A percentile compares a stretch with the other conserved stretches of the same genome.
phyloP scores from a whole-genome alignment of 202 grass and related monocot species.

The Zoysia matrella region DNA sequence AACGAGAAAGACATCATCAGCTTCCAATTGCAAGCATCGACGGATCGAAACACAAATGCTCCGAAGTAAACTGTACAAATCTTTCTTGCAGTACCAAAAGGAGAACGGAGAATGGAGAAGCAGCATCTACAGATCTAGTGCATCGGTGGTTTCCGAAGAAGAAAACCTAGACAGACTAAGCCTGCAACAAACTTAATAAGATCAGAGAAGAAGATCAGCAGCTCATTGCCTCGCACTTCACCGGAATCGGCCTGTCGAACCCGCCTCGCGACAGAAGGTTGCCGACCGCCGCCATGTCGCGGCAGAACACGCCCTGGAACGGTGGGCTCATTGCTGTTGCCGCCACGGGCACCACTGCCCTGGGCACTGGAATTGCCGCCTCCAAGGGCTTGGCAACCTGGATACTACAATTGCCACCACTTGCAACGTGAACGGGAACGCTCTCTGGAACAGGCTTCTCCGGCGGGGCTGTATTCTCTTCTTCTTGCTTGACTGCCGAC shows the following conservation, averaged over 20 bases:
- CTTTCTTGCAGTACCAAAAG: not conserved
- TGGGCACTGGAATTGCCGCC: not conserved
- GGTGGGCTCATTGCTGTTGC: slow-evolving; percentile 26
- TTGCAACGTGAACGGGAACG: not conserved
- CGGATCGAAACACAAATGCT: too few relatives aligned
- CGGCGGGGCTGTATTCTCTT: not conserved
- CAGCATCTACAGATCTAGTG: not conserved
- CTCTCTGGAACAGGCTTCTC: not conserved
- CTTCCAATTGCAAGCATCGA: too few relatives aligned
- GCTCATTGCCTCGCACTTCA: slow-evolving; percentile 84
- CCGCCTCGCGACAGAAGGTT: slow-evolving; percentile 57
- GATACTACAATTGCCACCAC: too few relatives aligned
- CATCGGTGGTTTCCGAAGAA: not conserved
- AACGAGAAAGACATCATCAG: too few relatives aligned
- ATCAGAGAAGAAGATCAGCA: slow-evolving; percentile 48
- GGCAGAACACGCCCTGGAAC: slow-evolving; percentile 91
- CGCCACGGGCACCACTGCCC: not conserved
- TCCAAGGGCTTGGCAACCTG: slow-evolving; percentile 13
- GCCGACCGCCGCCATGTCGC: slow-evolving; percentile 86
- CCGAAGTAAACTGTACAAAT: too few relatives aligned
- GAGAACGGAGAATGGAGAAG: not conserved
- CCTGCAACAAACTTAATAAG: not conserved
- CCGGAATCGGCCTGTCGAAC: slow-evolving; percentile 57
- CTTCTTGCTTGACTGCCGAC: not conserved
- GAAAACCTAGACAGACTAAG: not conserved